These are phyloP conservation scores for Chondrus crispus DNA, from an alignment of 23 red algal species.

Conservation along the genomic window DNA sequence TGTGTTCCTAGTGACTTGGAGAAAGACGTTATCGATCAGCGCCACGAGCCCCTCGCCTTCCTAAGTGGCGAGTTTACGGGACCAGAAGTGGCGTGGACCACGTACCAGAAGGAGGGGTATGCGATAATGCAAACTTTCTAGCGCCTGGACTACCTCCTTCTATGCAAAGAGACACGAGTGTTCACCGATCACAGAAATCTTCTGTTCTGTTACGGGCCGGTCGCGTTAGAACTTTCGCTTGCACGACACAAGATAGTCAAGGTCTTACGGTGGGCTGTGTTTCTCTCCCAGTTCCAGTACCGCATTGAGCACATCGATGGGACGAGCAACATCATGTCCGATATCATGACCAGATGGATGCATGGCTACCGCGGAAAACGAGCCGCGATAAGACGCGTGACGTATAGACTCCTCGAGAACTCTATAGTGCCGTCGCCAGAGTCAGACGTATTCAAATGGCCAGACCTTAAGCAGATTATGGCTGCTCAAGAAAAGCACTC, in stretches of 20 bases:
- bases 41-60: constrained; percentile 20
- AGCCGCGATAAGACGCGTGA: background rate
- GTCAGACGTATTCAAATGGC: background rate
- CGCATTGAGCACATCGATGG: constrained; percentile 2
- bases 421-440: background rate
- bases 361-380: background rate
- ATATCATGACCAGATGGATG: constrained; percentile 36
- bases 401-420: background rate
- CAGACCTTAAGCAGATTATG: background rate
- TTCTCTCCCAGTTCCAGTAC: constrained; percentile 23
- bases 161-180: background rate
- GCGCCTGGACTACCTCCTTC: background rate
- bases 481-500: background rate
- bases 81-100: background rate
- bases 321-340: background rate
- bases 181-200: constrained; percentile 34
- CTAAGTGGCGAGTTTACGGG: background rate
- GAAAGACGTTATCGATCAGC: background rate
- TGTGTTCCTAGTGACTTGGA: background rate
- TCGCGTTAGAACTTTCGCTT: background rate
- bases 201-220: background rate
- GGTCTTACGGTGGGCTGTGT: constrained; percentile 33
- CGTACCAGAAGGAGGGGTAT: constrained; percentile 34
- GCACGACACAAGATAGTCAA: constrained; percentile 15
- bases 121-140: constrained; percentile 18